Evolutionary conservation across 2,329 filamentous ascomycete species (phyloP), one percentile per base, ranked within the genome.

Genomic region (Herpomyces periplanetae): DNA sequence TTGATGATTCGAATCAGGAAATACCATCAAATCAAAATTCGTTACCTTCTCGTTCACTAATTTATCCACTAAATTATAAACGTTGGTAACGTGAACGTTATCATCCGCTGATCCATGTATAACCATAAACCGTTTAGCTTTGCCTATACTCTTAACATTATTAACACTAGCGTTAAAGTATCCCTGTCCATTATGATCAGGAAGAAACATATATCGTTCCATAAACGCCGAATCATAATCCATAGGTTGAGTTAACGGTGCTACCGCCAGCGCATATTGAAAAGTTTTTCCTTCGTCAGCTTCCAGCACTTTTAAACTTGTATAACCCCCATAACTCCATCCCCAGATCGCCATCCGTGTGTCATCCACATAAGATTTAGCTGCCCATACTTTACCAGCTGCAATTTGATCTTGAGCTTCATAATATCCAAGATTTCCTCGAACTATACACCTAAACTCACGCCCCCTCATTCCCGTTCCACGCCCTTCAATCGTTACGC

Each of bases 21-120:
- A 96, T 21, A 91, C 58, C 36, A 91, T 75, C 6, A 96, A 57
- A 33, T 96, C 80, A 31, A 91, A 96, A 32, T 96, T 96, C 37
- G 75, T 44, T 1, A 64, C 51, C 0, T 48, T 49, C 0, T 36
- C 45, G 0, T 47, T 45, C 13, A 63, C 50, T 0, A 65, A 35
- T 10, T 56, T 32, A 27, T 65, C 56, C 0, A 55, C 37, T 13
- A 65, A 33, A 1, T 48, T 53, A 0, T 56, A 57, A 0, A 48
- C 29, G 24, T 65, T 52, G 35, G 64, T 57, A 31, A 59, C 63
- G 29, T 65, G 59, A 7, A 64, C 59, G 19, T 65, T 65, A 27
- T 64, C 59, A 25, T 65, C 59, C 0, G 55, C 57, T 0, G 52
- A 51, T 0, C 58, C 59, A 28, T 65, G 59, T 24, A 57, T 45